These are phyloP conservation scores for Terfezia claveryi DNA, from an alignment of 495 filamentous ascomycete genomes.

Conservation along the genomic window DNA sequence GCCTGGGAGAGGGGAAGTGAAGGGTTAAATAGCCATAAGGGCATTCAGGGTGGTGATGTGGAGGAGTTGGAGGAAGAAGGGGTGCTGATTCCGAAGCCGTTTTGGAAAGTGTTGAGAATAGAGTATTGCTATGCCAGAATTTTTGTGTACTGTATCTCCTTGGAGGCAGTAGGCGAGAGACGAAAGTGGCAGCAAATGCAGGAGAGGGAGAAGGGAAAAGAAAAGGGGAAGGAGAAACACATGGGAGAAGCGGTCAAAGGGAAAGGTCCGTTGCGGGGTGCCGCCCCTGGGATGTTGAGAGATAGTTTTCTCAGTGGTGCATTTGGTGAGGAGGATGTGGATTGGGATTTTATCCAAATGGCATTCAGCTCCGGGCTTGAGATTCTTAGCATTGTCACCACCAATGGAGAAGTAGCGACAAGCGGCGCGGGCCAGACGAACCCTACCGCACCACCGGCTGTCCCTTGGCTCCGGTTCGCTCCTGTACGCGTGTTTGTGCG, in stretches of 20 bases:
- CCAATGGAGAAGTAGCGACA: neutral
- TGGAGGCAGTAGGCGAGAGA: neutral
- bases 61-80: neutral
- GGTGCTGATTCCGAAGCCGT: neutral
- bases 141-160: neutral
- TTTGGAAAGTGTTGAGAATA: neutral
- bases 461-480: neutral
- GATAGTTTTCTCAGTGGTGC: neutral
- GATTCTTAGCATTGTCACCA: neutral
- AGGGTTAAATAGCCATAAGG: neutral
- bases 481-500: neutral
- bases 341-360: neutral
- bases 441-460: neutral
- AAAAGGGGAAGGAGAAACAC: neutral
- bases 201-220: neutral
- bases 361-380: neutral
- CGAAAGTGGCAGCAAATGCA: neutral
- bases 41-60: neutral
- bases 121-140: neutral
- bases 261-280: neutral
- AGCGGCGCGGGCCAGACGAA: neutral
- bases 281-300: neutral
- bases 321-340: neutral
- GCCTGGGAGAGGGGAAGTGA: neutral
- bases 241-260: neutral